These are phyloP conservation scores for Lodderomyces beijingensis DNA, from an alignment of 1,139 yeast species.

Conservation along the genomic window DNA sequence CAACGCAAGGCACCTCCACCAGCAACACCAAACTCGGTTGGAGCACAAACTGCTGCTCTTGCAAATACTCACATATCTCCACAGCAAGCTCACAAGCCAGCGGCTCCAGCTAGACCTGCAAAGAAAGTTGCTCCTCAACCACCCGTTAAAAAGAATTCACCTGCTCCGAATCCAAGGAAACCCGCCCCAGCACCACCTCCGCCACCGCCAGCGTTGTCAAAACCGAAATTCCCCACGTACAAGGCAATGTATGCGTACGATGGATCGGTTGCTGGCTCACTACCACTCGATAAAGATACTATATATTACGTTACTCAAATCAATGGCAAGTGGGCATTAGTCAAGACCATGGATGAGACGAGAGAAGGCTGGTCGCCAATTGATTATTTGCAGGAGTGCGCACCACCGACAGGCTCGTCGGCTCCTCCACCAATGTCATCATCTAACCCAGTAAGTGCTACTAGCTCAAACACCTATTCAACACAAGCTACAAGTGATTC, in stretches of 20 bases:
- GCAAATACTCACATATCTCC: conserved; percentile 11
- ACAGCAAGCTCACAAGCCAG: conserved; percentile 22
- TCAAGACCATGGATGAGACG: conserved; percentile 67
- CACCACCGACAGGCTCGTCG: conserved; percentile 29
- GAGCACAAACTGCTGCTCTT: conserved; percentile 13
- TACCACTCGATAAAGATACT: conserved; percentile 74
- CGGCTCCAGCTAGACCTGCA: conserved; percentile 36
- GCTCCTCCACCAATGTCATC: conserved; percentile 28
- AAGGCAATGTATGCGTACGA: conserved; percentile 87
- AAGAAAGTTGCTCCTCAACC: conserved; percentile 20
- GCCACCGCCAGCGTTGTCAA: conserved; percentile 57
- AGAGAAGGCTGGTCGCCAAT: conserved; percentile 98
- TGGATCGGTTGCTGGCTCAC: conserved; percentile 78
- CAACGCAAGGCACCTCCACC: conserved; percentile 15
- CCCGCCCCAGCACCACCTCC: conserved; percentile 54
- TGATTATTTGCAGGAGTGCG: conserved; percentile 72
- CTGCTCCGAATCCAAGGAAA: conserved; percentile 21
- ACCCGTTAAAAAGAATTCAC: conserved; percentile 21
- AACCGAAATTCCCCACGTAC: conserved; percentile 72
- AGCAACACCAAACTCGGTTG: too few relatives aligned
- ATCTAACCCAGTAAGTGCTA: conserved; percentile 11
- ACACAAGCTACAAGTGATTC: conserved; percentile 10
- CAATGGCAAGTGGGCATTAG: conserved; percentile 89
- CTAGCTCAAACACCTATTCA: conserved; percentile 11
- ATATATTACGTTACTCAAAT: conserved; percentile 65